Conservation (phyloP, 2,329 filamentous ascomycete genomes). For the Cladosporium sp. region DNA sequence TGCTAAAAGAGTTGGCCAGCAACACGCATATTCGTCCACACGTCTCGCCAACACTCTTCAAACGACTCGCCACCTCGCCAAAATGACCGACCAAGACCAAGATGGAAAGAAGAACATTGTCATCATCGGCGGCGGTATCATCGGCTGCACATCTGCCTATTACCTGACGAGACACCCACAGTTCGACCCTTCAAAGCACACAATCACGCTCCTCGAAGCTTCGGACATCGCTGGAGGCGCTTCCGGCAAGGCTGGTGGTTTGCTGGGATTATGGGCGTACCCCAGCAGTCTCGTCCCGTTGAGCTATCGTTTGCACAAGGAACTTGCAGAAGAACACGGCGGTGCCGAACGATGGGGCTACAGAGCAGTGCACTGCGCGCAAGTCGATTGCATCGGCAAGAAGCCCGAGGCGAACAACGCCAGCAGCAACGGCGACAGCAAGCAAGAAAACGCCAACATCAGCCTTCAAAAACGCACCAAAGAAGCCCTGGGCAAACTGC, state of each 20-base stretch:
- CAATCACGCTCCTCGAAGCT: slow-evolving; percentile 84
- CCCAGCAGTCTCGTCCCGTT: slow-evolving; percentile 80
- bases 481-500: slow-evolving; percentile 52
- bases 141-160: slow-evolving; percentile 88
- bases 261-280: slow-evolving; percentile 90
- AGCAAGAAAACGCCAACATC: slow-evolving; percentile 33
- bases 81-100: slow-evolving; percentile 29
- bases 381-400: slow-evolving; percentile 55
- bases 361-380: slow-evolving; percentile 72
- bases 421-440: background rate
- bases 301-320: slow-evolving; percentile 78
- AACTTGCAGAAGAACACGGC: slow-evolving; percentile 80
- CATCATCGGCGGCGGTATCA: slow-evolving; percentile 75
- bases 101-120: slow-evolving; percentile 37
- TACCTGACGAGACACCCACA: slow-evolving; percentile 82
- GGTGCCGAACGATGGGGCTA: slow-evolving; percentile 86
- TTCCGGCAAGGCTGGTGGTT: slow-evolving; percentile 89
- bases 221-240: slow-evolving; percentile 83
- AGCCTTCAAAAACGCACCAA: slow-evolving; percentile 57
- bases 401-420: slow-evolving; percentile 30
- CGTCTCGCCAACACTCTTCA: background rate
- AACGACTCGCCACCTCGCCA: slow-evolving; percentile 20
- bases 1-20: background rate
- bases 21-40: background rate
- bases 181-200: slow-evolving; percentile 73